phyloP scores from a whole-genome alignment of 352 stramenopile genomes.

The Phytophthora palmivora region DNA sequence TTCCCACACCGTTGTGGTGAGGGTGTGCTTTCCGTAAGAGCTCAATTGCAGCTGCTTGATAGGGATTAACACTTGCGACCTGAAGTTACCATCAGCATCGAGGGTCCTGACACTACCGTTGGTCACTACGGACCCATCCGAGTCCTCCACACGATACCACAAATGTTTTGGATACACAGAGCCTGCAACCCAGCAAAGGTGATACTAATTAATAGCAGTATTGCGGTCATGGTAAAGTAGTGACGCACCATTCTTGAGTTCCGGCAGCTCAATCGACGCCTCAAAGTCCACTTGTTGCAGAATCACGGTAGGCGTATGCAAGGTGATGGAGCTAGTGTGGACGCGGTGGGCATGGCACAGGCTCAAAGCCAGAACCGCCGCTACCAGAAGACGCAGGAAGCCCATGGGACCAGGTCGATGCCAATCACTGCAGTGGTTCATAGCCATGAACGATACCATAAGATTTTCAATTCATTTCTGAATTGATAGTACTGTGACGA shows the following conservation, averaged over 20 bases:
- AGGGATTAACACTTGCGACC: conserved; percentile 48
- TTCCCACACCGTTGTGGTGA: conserved; percentile 63
- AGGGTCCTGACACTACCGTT: conserved; percentile 76
- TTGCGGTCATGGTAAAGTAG: not conserved
- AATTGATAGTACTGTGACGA: conserved; percentile 3
- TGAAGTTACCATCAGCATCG: conserved; percentile 72
- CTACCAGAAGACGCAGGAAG: conserved; percentile 15
- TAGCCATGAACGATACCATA: too few species aligned
- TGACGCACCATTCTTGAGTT: conserved; percentile 76
- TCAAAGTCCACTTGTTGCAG: conserved; percentile 75
- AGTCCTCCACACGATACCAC: conserved; percentile 63
- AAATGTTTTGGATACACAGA: conserved; percentile 75
- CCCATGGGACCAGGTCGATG: conserved; percentile 21
- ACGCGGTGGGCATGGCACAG: conserved; percentile 12
- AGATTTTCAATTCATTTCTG: conserved; percentile 6
- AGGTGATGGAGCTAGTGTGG: conserved; percentile 13
- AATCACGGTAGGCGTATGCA: conserved; percentile 70
- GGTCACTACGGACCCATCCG: conserved; percentile 48
- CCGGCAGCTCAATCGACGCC: conserved; percentile 65
- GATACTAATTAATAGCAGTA: conserved; percentile 2
- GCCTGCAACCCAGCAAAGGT: conserved; percentile 45
- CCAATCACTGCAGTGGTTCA: too few species aligned
- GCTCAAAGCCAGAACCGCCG: conserved; percentile 2
- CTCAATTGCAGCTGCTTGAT: conserved; percentile 56
- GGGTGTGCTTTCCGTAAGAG: conserved; percentile 51